phyloP scores from a whole-genome alignment of 202 grass and related monocot species.

The Zoysia matrella region DNA sequence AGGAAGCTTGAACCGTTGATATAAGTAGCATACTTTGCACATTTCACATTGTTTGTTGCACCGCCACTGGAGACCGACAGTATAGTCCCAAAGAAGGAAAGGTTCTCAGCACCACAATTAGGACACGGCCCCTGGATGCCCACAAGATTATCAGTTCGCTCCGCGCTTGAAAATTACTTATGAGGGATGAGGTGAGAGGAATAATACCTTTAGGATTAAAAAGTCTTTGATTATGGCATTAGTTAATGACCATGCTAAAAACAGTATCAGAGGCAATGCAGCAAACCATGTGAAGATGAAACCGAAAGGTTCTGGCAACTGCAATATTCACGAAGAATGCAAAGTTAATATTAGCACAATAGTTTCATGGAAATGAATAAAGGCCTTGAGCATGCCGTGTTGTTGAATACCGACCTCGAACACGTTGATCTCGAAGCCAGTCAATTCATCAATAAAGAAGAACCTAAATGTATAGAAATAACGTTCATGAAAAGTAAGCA shows the following conservation, averaged over 20 bases:
- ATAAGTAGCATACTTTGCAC: conserved; percentile 64
- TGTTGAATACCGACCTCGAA: conserved; percentile 28
- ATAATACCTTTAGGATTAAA: conserved; percentile 61
- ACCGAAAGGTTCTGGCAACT: conserved; percentile 82
- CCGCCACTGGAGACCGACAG: conserved; percentile 80
- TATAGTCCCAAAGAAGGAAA: conserved; percentile 98
- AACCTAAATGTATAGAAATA: conserved; percentile 59
- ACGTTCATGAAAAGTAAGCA: conserved; percentile 5
- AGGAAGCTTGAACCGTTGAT: neutral
- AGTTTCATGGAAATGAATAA: neutral
- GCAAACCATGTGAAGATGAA: conserved; percentile 64
- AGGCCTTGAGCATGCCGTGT: neutral
- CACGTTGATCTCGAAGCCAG: conserved; percentile 91
- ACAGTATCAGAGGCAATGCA: conserved; percentile 85
- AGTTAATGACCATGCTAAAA: conserved; percentile 57
- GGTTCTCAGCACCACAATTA: conserved; percentile 88
- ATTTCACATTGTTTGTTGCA: conserved; percentile 81
- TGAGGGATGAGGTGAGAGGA: neutral
- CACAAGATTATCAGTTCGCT: conserved; percentile 30
- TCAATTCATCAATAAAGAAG: conserved; percentile 97
- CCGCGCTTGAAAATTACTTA: neutral
- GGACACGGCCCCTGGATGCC: conserved; percentile 74
- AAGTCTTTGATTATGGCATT: conserved; percentile 86
- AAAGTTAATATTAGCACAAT: neutral
- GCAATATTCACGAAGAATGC: conserved; percentile 36